Evolutionary conservation across 768 basidiomycete species (phyloP).

Genomic region (Strobilomyces echinocephalus): DNA sequence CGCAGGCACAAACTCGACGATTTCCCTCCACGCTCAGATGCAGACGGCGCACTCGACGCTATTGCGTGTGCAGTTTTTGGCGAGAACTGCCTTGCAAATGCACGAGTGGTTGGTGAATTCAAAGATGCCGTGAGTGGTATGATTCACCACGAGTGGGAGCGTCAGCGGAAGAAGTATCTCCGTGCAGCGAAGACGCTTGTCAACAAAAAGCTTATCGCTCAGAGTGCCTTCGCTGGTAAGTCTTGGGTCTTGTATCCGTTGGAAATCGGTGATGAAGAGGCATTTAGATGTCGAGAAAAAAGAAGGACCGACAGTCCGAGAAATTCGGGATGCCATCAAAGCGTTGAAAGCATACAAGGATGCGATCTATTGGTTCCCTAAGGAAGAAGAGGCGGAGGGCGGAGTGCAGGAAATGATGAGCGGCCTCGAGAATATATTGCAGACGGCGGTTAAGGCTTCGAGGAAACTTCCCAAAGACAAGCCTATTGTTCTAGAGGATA

Average conservation of each 20-base stretch:
- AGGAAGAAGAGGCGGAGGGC: slow-evolving; percentile 2
- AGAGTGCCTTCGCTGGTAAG: not conserved
- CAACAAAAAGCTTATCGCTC: not conserved
- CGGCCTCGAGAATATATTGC: not conserved
- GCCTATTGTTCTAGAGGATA: not conserved
- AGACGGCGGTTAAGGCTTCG: not conserved
- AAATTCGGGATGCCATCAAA: not conserved
- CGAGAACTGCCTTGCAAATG: slow-evolving; percentile 5
- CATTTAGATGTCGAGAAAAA: not conserved
- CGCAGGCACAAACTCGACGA: not conserved
- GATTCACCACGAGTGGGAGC: slow-evolving; percentile 6
- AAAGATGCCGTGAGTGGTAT: not conserved
- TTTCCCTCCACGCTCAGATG: not conserved
- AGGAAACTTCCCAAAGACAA: not conserved
- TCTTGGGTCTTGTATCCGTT: not conserved
- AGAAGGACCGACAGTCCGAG: not conserved
- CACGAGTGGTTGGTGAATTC: not conserved
- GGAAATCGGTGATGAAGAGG: not conserved
- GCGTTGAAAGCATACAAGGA: slow-evolving; percentile 2
- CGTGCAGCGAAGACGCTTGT: not conserved
- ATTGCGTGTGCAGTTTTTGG: slow-evolving; percentile 4
- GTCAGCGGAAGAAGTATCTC: not conserved
- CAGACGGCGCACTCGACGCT: slow-evolving; percentile 1
- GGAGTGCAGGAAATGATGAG: slow-evolving; percentile 7
- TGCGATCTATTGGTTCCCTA: slow-evolving; percentile 4